phyloP scores from a whole-genome alignment of 129 eudicot species.

The Flaveria robusta region DNA sequence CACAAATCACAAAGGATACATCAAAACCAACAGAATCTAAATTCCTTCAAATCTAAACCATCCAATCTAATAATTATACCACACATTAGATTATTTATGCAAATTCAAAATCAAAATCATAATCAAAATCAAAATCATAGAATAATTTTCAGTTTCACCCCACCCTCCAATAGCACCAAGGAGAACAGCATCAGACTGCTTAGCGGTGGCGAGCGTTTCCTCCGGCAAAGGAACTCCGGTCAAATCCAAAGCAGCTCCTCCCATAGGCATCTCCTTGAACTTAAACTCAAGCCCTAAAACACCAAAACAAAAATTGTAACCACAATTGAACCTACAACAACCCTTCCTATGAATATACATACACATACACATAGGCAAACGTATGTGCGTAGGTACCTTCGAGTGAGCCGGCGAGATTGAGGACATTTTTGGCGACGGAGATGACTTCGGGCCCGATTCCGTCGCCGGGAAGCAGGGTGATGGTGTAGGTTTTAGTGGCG shows the following conservation, averaged over 20 bases:
- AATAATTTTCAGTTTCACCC: constrained; percentile 48
- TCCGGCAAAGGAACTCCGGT: constrained; percentile 95
- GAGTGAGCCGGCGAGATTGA: constrained; percentile 56
- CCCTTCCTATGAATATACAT: no score
- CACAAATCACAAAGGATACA: no score
- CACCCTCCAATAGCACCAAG: constrained; percentile 99
- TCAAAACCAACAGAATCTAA: no score
- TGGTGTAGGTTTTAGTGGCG: constrained; percentile 50
- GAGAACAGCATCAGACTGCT: constrained; percentile 89
- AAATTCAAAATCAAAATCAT: no score
- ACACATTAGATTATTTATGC: neutral
- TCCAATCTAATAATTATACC: neutral
- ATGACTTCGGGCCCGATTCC: constrained; percentile 98
- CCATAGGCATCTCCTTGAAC: constrained; percentile 88
- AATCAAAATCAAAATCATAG: neutral
- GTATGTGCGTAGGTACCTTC: constrained; percentile 50
- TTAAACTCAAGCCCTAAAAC: constrained; percentile 65
- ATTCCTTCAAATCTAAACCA: no score
- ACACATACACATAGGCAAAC: no score
- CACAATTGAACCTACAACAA: no score
- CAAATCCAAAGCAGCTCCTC: constrained; percentile 90
- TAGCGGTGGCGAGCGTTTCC: constrained; percentile 80
- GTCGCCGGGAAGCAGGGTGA: constrained; percentile 97
- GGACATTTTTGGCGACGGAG: constrained; percentile 79
- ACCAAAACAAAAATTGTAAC: no score